Base-by-base conservation (phyloP, 2,329 filamentous ascomycete genomes). In the Talaromyces sp. region DNA sequence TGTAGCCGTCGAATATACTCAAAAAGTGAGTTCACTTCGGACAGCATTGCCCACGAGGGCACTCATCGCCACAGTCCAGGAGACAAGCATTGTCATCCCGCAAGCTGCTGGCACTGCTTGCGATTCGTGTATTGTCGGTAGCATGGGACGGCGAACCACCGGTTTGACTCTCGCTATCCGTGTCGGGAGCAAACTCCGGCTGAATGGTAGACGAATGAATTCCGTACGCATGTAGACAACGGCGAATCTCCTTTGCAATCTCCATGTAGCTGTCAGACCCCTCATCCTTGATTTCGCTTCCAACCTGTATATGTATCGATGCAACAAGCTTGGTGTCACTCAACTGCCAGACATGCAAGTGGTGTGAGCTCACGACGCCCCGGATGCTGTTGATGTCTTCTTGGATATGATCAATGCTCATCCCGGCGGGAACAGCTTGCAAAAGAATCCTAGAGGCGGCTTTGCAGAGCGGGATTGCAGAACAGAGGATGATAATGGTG, bases 191-290 rank as follows among this genome's bases (percentile, higher is more conserved):
- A 55, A 82, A 99, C 76, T 99, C 95, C 5, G 95, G 95, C 77
- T 99, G 95, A 69, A 99, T 98, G 12, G 95, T 99, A 39, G 92
- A 93, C 40, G 91, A 96, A 80, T 99, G 95, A 67, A 99, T 98
- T 62, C 95, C 93, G 70, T 96, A 97, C 39, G 87, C 93, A 76
- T 99, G 95, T 2, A 99, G 86, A 71, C 95, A 99, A 71, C 88
- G 88, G 55, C 93, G 85, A 18, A 96, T 90, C 62, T 89, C 87
- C 64, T 86, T 87, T 21, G 93, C 92, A 42, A 99, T 84, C 66
- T 88, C 84, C 93, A 99, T 99, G 79, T 98, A 99, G 70, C 88
- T 87, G 61, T 84, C 83, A 0, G 84, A 86, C 46, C 89, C 89
- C 68, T 92, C 86, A 56, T 90, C 90, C 72, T 92, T 88, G 75